phyloP scores from a whole-genome alignment of 345 rosid genomes.

The Moricandia moricandioides region DNA sequence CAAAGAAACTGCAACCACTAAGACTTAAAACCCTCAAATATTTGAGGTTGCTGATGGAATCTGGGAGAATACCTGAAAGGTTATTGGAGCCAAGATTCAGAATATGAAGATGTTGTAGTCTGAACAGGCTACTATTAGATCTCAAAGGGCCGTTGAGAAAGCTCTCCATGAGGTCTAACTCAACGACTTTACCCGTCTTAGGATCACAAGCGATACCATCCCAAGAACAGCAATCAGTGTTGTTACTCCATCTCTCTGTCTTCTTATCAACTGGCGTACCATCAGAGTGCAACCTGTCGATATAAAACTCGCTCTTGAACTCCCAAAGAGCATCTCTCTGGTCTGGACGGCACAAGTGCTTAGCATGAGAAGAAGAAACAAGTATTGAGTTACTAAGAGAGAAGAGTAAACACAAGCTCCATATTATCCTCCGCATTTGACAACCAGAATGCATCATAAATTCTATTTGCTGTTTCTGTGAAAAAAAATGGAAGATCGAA shows the following conservation, averaged over 20 bases:
- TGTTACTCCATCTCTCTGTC: constrained; percentile 4
- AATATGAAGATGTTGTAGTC: background rate
- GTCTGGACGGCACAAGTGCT: background rate
- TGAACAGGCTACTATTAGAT: background rate
- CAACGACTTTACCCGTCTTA: background rate
- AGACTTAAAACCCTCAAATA: background rate
- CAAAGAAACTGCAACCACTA: constrained; percentile 13
- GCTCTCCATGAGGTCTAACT: background rate
- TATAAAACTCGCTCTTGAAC: constrained; percentile 12
- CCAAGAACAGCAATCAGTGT: background rate
- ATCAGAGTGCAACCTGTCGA: background rate
- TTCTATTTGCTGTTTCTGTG: background rate
- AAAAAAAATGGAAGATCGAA: background rate
- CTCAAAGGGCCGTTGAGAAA: background rate
- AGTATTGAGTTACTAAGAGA: background rate
- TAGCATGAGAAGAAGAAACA: background rate
- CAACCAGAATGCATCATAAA: background rate
- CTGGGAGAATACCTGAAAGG: background rate
- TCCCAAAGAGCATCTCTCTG: constrained; percentile 26
- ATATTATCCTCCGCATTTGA: background rate
- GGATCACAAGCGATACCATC: background rate
- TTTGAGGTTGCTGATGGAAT: background rate
- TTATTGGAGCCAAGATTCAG: background rate
- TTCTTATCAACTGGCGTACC: background rate
- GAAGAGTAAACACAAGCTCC: constrained; percentile 1